Conservation (phyloP, 2,329 filamentous ascomycete species). For the Trichoderma endophyticum region DNA sequence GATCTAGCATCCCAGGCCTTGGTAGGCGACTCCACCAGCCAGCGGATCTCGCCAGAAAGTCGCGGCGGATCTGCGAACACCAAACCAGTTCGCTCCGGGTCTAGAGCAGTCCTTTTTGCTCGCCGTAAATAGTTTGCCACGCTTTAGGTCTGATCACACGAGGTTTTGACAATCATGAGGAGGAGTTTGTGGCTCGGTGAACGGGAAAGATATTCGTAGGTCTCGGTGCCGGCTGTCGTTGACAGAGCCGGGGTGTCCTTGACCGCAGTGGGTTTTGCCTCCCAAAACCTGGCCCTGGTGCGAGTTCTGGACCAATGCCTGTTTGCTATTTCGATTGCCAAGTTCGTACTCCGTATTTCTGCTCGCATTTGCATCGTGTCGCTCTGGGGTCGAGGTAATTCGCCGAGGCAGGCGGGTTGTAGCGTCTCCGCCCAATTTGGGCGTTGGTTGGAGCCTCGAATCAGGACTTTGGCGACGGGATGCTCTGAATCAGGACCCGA, state of each 20-base stretch:
- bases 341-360: background rate
- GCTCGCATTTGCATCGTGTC: background rate
- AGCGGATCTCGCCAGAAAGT: conserved; percentile 6
- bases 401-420: background rate
- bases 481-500: background rate
- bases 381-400: background rate
- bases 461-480: background rate
- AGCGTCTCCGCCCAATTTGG: background rate
- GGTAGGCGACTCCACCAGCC: background rate
- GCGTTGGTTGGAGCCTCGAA: background rate
- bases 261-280: background rate
- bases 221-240: background rate
- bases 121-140: conserved; percentile 7
- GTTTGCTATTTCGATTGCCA: background rate
- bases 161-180: background rate
- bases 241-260: background rate
- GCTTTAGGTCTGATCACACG: background rate
- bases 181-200: background rate
- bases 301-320: background rate
- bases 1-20: conserved; percentile 2
- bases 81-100: background rate
- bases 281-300: background rate
- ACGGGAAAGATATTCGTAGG: background rate
- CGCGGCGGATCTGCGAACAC: background rate
- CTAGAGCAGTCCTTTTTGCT: conserved; percentile 4